A percentile compares a stretch with the other conserved stretches of the same genome.
These are phyloP conservation scores for Jaapia argillacea DNA, from an alignment of 768 basidiomycete species.

Conservation along the genomic window DNA sequence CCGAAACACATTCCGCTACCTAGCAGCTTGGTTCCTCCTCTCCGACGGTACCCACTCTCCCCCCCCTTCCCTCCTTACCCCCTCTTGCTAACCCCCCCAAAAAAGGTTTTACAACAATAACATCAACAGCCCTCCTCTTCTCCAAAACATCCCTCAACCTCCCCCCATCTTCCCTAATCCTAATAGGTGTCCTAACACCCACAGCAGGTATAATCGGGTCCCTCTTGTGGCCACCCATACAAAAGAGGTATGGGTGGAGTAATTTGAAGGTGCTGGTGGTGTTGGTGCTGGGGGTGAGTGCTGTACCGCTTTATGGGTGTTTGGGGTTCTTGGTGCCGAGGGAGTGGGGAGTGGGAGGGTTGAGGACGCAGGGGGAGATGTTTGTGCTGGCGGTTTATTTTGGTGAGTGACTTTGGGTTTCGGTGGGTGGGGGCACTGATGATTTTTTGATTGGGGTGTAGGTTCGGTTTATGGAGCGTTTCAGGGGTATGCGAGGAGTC, in stretches of 20 bases:
- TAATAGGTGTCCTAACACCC: conserved; percentile 76
- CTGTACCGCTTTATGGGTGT: conserved; percentile 75
- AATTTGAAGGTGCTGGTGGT: conserved; percentile 58
- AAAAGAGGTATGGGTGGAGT: conserved; percentile 51
- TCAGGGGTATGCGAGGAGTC: conserved; percentile 81
- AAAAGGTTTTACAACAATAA: conserved; percentile 84
- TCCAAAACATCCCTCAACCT: conserved; percentile 84
- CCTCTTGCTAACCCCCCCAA: not conserved
- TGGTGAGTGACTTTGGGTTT: conserved; percentile 32
- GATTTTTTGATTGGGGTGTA: not conserved
- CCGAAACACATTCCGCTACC: conserved; percentile 79
- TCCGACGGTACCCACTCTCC: conserved; percentile 59
- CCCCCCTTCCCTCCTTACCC: not conserved
- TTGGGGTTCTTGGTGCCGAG: conserved; percentile 63
- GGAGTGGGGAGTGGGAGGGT: conserved; percentile 48
- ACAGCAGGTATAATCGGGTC: conserved; percentile 75
- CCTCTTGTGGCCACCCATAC: conserved; percentile 68
- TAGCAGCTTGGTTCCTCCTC: conserved; percentile 90
- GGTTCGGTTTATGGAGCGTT: conserved; percentile 78
- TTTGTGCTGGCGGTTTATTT: conserved; percentile 77
- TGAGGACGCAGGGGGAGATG: conserved; percentile 80
- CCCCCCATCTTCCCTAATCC: conserved; percentile 63
- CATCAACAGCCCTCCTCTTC: conserved; percentile 85
- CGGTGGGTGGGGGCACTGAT: not conserved
- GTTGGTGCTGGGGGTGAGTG: conserved; percentile 55